Evolutionary conservation across 1,139 yeast species (phyloP), one percentile per base, ranked within the genome.

Genomic region (Pichia sp.): DNA sequence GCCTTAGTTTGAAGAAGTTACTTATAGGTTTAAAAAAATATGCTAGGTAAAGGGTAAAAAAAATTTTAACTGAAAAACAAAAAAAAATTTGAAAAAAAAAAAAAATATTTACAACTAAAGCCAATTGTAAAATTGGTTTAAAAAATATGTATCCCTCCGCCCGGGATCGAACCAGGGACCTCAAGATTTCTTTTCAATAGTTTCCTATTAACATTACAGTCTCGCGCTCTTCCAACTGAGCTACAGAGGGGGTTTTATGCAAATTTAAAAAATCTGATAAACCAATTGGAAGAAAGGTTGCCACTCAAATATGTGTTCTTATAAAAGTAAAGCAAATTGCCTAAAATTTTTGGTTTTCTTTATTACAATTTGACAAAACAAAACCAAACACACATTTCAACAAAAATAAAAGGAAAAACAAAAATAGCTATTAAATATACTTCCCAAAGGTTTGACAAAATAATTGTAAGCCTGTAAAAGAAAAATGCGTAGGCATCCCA

Each of bases 161-260:
- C 47, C 47, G 47, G 47, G 47, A 45, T 45, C 47, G 47, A 45
- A 45, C 47, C 47, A 45, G 47, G 38, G 47, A 45, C 47, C 47
- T 45, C 44, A 45, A 42, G 47, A 45, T 45, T 43, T 45, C 47
- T 45, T 42, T 16, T 42, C 28, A 9, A 4, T 27, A 29, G 33
- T 29, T 29, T 29, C 44, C 38, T 29, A 29, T n/a, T n/a, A n/a
- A n/a, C n/a, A 45, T 45, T 45, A 45, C 47, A 45, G 47, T 45
- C 47, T 42, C 44, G 44, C 47, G 47, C 47, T 45, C 47, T 45
- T 45, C 47, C 47, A 45, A 45, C 47, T 45, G 47, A 45, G 47
- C 47, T 45, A 45, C 35, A 45, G 45, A 45, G 47, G 47, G 47
- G 36, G 8, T 23, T 34, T 8, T 6, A 7, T 29, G 33, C 6